A percentile compares a stretch with the other conserved stretches of the same genome.
Evolutionary conservation across 345 rosid genomes (phyloP).

Genomic region (Bruguiera sexangula): DNA sequence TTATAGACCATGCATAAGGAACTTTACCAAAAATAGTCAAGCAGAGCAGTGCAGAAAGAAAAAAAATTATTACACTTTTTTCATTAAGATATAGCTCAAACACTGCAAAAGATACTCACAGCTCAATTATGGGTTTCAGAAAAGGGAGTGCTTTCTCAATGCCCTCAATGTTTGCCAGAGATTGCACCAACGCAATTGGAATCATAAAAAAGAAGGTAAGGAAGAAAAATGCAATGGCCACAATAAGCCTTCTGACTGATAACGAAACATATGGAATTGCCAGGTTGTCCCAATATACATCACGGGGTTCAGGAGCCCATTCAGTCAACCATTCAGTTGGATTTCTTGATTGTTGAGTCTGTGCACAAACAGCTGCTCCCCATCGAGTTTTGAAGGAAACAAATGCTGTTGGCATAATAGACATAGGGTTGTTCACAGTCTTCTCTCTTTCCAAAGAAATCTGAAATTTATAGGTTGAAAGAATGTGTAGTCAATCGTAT

Average conservation of each 20-base stretch:
- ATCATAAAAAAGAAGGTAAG: constrained; percentile 97
- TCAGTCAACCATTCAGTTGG: constrained; percentile 90
- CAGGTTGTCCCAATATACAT: constrained; percentile 78
- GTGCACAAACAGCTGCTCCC: constrained; percentile 93
- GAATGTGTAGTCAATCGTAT: background rate
- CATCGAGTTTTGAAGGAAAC: constrained; percentile 87
- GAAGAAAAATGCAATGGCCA: constrained; percentile 71
- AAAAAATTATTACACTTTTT: background rate
- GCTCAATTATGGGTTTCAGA: constrained; percentile 69
- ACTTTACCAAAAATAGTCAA: too few species aligned
- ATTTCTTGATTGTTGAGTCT: constrained; percentile 85
- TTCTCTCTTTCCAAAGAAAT: constrained; percentile 61
- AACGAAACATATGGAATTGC: constrained; percentile 89
- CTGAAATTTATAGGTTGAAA: constrained; percentile 34
- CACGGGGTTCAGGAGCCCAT: constrained; percentile 96
- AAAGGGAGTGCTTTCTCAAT: constrained; percentile 85
- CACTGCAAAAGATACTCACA: constrained; percentile 41
- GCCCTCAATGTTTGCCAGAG: constrained; percentile 88
- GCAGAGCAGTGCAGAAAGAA: background rate
- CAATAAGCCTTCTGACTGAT: constrained; percentile 60
- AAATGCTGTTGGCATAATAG: constrained; percentile 72
- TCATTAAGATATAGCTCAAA: background rate
- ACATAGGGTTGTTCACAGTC: constrained; percentile 42
- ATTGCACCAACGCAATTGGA: constrained; percentile 85
- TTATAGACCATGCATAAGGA: background rate